phyloP scores from a whole-genome alignment of 352 stramenopile species.

The Phytophthora pseudosyringae region DNA sequence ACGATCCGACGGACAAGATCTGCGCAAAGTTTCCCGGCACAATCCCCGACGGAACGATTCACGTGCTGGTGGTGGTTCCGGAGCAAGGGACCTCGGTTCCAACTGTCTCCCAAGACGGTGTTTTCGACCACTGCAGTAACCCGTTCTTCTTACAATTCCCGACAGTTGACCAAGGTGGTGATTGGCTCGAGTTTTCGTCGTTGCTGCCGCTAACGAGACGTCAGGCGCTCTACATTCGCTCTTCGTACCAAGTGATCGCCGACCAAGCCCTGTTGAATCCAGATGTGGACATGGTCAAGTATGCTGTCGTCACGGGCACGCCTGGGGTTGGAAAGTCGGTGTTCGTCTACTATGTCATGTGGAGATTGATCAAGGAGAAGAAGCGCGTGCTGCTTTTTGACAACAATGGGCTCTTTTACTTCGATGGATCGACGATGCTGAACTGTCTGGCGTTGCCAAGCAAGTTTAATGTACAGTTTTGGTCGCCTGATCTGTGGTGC shows the following conservation, averaged over 20 bases:
- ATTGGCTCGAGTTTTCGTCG: conserved; percentile 30
- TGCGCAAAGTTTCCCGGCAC: no score
- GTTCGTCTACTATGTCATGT: conserved; percentile 37
- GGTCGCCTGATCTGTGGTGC: conserved; percentile 38
- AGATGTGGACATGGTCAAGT: conserved; percentile 19
- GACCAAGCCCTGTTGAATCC: background rate
- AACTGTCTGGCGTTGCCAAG: conserved; percentile 13
- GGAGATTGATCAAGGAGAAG: conserved; percentile 4
- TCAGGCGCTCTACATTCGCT: conserved; percentile 31
- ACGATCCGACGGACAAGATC: no score
- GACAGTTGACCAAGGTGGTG: background rate
- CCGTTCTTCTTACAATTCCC: conserved; percentile 3
- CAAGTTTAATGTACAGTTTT: conserved; percentile 9
- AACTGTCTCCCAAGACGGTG: background rate
- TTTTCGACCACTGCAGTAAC: conserved; percentile 3
- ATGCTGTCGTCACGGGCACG: conserved; percentile 41
- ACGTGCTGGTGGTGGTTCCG: no score
- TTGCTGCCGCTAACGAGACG: conserved; percentile 16
- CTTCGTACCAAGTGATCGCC: conserved; percentile 27
- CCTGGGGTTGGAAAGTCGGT: conserved; percentile 44
- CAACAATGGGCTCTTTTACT: conserved; percentile 30
- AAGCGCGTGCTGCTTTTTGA: conserved; percentile 10
- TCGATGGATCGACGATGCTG: conserved; percentile 33
- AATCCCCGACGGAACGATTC: no score
- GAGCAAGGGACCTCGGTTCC: background rate